Percentiles rank a stretch among this genome's conserved stretches.
Evolutionary conservation across 1,284 basidiomycete species (phyloP).

Genomic region (Ganoderma meredithae): DNA sequence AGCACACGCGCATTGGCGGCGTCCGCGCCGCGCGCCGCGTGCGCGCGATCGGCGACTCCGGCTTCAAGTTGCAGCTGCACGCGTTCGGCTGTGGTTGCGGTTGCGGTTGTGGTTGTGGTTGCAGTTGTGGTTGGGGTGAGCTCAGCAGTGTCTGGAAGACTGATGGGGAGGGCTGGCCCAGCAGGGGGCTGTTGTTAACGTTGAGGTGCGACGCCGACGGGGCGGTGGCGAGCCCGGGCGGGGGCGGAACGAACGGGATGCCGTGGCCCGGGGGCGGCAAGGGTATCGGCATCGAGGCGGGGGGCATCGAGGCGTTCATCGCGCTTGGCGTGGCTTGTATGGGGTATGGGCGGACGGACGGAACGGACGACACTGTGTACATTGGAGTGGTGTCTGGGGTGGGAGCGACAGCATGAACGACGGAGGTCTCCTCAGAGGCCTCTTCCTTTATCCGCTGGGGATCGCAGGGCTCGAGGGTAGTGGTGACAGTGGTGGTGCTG

Average conservation of each 20-base stretch:
- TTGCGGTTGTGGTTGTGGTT: too few relatives aligned
- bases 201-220: neutral
- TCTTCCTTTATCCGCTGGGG: constrained; percentile 19
- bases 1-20: constrained; percentile 30
- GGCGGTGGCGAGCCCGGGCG: neutral
- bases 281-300: constrained; percentile 13
- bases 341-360: constrained; percentile 9
- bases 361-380: constrained; percentile 17
- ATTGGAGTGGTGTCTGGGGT: neutral
- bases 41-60: constrained; percentile 33
- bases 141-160: constrained; percentile 8
- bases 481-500: constrained; percentile 4
- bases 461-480: constrained; percentile 24
- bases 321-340: constrained; percentile 6
- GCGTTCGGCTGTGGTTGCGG: neutral
- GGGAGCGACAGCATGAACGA: neutral
- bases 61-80: neutral
- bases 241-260: constrained; percentile 5
- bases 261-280: constrained; percentile 6
- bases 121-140: neutral
- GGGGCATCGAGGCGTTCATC: constrained; percentile 13
- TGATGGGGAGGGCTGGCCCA: constrained; percentile 10
- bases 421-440: constrained; percentile 6
- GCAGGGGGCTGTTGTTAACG: constrained; percentile 9
- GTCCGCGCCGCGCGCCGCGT: constrained; percentile 28